Evolutionary conservation across 2,329 filamentous ascomycete species (phyloP).

Genomic region (Dothideomycetidae sp.): DNA sequence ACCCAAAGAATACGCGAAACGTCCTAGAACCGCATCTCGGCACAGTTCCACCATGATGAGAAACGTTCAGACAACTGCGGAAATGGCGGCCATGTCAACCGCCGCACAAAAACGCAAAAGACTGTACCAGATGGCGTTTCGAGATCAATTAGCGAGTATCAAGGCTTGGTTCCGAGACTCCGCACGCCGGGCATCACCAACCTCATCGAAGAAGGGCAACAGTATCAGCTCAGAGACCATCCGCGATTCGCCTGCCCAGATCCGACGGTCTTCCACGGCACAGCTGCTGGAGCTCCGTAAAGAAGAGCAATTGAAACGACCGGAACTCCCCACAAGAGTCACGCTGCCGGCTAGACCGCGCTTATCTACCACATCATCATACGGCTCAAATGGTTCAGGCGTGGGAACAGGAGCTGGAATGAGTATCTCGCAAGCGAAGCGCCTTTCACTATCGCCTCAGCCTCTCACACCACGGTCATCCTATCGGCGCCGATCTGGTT

Average conservation of each 20-base stretch:
- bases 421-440: slow-evolving; percentile 33
- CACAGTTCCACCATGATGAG: slow-evolving; percentile 70
- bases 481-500: slow-evolving; percentile 67
- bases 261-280: slow-evolving; percentile 23
- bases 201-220: slow-evolving; percentile 20
- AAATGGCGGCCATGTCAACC: slow-evolving; percentile 39
- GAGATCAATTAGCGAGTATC: slow-evolving; percentile 51
- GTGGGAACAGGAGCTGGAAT: slow-evolving; percentile 12
- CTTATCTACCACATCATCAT: slow-evolving; percentile 28
- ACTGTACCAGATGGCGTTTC: slow-evolving; percentile 47
- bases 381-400: slow-evolving; percentile 20
- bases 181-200: slow-evolving; percentile 47
- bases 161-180: slow-evolving; percentile 62
- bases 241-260: slow-evolving; percentile 10
- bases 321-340: slow-evolving; percentile 25
- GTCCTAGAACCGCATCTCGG: slow-evolving; percentile 33
- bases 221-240: slow-evolving; percentile 12
- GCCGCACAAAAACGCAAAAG: slow-evolving; percentile 40
- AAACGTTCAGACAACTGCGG: slow-evolving; percentile 57
- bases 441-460: slow-evolving; percentile 71
- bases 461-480: slow-evolving; percentile 71
- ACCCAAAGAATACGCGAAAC: slow-evolving; percentile 66
- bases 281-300: slow-evolving; percentile 10
- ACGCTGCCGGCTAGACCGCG: slow-evolving; percentile 29
- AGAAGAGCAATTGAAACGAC: slow-evolving; percentile 14